Evolutionary conservation across 129 eudicot species (phyloP).

Genomic region (Pittosporum tobira): DNA sequence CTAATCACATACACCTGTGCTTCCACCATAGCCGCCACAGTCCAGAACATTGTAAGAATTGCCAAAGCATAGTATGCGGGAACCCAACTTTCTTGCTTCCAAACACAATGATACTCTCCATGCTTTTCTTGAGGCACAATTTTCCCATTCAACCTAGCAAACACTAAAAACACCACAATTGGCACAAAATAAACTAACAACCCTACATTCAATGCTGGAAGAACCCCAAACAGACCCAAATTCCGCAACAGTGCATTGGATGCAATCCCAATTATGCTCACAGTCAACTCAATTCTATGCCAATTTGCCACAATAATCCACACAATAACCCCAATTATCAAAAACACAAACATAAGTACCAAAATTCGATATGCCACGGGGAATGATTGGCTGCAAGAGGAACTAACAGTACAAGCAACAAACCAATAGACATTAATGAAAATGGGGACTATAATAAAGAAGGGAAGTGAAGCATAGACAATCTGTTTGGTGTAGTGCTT

Average conservation of each 20-base stretch:
- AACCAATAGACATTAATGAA: constrained; percentile 81
- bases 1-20: constrained; percentile 79
- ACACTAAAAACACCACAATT: constrained; percentile 67
- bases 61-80: constrained; percentile 81
- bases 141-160: constrained; percentile 63
- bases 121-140: constrained; percentile 49
- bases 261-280: constrained; percentile 70
- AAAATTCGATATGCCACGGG: constrained; percentile 65
- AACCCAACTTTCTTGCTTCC: constrained; percentile 96
- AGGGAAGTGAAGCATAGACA: constrained; percentile 69
- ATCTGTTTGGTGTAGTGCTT: constrained; percentile 83
- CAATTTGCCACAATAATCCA: constrained; percentile 82
- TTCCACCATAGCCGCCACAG: constrained; percentile 85
- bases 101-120: constrained; percentile 54
- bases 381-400: constrained; percentile 52
- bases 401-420: constrained; percentile 67
- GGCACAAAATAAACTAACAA: constrained; percentile 62
- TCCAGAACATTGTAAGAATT: constrained; percentile 87
- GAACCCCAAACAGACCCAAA: constrained; percentile 70
- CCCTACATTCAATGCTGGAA: constrained; percentile 54
- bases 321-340: constrained; percentile 66
- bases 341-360: constrained; percentile 58
- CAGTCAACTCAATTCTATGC: constrained; percentile 82
- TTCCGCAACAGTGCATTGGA: constrained; percentile 62
- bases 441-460: constrained; percentile 58